Conservation (phyloP, 345 rosid species). For the Anacardium occidentale region DNA sequence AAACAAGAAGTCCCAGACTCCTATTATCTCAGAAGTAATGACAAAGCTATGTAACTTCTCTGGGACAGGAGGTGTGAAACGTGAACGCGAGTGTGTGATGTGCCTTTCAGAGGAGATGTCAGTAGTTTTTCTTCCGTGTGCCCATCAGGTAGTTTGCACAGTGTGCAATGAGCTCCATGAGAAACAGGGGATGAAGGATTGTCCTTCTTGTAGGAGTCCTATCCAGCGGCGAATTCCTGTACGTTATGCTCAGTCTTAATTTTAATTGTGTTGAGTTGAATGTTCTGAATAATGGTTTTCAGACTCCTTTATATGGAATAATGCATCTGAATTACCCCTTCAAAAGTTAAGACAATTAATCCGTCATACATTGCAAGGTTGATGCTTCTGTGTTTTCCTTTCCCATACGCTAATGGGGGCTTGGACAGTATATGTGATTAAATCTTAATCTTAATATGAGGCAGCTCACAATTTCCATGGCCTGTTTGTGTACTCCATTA, state of each 20-base stretch:
- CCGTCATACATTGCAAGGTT: conserved; percentile 21
- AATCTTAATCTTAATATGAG: not conserved
- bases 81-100: conserved; percentile 96
- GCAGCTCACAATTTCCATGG: conserved; percentile 1
- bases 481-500: not conserved
- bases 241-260: conserved; percentile 42
- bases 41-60: conserved; percentile 32
- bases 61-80: conserved; percentile 49
- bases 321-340: conserved; percentile 30
- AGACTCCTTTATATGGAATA: conserved; percentile 40
- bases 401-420: conserved; percentile 14
- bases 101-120: conserved; percentile 69
- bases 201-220: conserved; percentile 58
- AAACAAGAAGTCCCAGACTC: conserved; percentile 32
- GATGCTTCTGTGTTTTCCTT: conserved; percentile 20
- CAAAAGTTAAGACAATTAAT: conserved; percentile 29
- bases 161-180: conserved; percentile 58
- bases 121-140: conserved; percentile 56
- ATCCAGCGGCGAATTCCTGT: conserved; percentile 48
- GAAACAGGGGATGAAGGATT: conserved; percentile 69
- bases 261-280: conserved; percentile 28
- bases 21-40: conserved; percentile 31
- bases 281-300: conserved; percentile 37
- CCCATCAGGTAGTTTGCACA: conserved; percentile 58
- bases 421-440: conserved; percentile 1